phyloP scores from a whole-genome alignment of 805 yeast species.

The Aciculoconidium aculeatum region DNA sequence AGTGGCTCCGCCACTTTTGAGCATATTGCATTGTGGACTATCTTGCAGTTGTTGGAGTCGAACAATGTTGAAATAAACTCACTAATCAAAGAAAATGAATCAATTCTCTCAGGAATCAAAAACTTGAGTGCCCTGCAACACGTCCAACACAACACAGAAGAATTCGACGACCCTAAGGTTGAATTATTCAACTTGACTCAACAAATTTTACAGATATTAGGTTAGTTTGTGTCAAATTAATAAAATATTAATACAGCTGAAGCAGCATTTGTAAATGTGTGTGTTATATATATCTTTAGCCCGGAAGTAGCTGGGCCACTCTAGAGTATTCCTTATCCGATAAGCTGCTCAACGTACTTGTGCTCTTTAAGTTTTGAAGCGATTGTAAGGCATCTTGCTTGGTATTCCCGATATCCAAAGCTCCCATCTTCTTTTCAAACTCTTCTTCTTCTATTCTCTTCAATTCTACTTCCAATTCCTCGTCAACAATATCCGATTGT shows the following conservation, averaged over 20 bases:
- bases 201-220: constrained; percentile 54
- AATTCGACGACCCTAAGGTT: constrained; percentile 55
- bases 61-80: constrained; percentile 59
- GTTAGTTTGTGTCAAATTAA: constrained; percentile 17
- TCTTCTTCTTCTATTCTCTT: constrained; percentile 27
- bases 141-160: constrained; percentile 22
- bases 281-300: no score
- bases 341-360: no score
- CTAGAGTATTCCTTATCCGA: no score
- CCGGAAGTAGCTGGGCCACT: no score
- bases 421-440: constrained; percentile 15
- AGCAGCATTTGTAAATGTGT: no score
- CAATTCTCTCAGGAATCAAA: constrained; percentile 50
- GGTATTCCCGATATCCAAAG: no score
- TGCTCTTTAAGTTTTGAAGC: no score
- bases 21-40: constrained; percentile 97
- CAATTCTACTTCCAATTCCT: constrained; percentile 27
- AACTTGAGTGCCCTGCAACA: constrained; percentile 39
- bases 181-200: constrained; percentile 63
- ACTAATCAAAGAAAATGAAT: constrained; percentile 49
- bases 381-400: no score
- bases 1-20: constrained; percentile 91
- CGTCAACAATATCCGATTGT: constrained; percentile 9
- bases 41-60: constrained; percentile 85
- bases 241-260: no score